A percentile compares a stretch with the other conserved stretches of the same genome.
These are phyloP conservation scores for Penicillium pancosmium DNA, from an alignment of 495 filamentous ascomycete genomes.

Conservation along the genomic window DNA sequence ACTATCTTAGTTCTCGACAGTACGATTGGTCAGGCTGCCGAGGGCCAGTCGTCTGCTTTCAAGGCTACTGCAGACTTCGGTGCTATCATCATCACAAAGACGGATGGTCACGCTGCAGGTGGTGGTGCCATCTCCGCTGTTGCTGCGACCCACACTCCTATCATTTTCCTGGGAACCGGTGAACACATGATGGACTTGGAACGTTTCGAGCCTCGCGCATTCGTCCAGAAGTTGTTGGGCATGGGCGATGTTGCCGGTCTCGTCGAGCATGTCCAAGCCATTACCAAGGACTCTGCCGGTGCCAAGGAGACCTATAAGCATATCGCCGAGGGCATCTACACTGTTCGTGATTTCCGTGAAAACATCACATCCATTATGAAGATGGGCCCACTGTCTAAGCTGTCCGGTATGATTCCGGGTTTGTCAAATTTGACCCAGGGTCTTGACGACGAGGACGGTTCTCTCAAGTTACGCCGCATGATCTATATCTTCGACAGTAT, in stretches of 20 bases:
- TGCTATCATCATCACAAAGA: constrained; percentile 99
- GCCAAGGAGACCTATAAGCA: constrained; percentile 99
- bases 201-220: constrained; percentile 85
- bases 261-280: constrained; percentile 94
- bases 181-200: constrained; percentile 97
- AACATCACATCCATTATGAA: constrained; percentile 99
- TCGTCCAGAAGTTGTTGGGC: constrained; percentile 87
- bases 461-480: constrained; percentile 92
- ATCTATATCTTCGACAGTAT: constrained; percentile 98
- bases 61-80: constrained; percentile 97
- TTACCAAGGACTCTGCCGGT: constrained; percentile 75
- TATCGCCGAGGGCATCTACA: constrained; percentile 94
- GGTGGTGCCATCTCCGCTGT: constrained; percentile 99
- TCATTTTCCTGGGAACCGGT: constrained; percentile 96
- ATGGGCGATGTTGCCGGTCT: constrained; percentile 97
- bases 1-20: constrained; percentile 98
- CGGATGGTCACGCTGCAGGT: constrained; percentile 91
- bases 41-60: constrained; percentile 93
- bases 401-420: constrained; percentile 98
- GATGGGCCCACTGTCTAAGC: constrained; percentile 96
- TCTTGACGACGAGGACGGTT: constrained; percentile 96
- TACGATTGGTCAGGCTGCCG: constrained; percentile 93
- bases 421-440: constrained; percentile 89
- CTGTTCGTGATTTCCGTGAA: constrained; percentile 89
- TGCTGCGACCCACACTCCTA: constrained; percentile 93